Base-by-base conservation (phyloP, 1,284 basidiomycete genomes). In the Puccinia horiana region DNA sequence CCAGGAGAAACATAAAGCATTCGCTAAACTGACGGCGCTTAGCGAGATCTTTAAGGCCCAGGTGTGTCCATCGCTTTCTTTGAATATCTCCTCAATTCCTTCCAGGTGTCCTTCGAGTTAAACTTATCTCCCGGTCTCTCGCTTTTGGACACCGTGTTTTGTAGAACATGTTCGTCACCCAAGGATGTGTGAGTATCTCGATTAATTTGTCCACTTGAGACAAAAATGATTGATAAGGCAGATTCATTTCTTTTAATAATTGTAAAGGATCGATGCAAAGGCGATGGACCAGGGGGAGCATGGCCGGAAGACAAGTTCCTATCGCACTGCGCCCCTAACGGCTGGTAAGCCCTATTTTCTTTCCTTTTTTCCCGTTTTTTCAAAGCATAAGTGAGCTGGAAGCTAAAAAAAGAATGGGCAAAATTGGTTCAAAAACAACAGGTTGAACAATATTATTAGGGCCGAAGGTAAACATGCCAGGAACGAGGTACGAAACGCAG, bases 251-350 rank as follows among this genome's bases (percentile, higher is more conserved):
- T 14, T 44, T 20, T 16, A 1, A 18, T 44, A 4, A 44, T 76
- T 56, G 23, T 4, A n/a, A 18, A 78, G 76, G 63, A 78, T 65
- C 23, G 12, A 6, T 78, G 76, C 29, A 32, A 18, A 2, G 32
- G 40, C 32, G 32, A 14, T 26, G 76, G 76, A 26, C 76, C 76
- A 6, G 61, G 44, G 14, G 76, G 76, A 18, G 63, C 76, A 12
- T 78, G 76, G 76, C 76, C 76, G 47, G n/a, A 67, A 69, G 76
- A 78, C 47, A 65, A 69, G 32, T 52, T 42, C 26, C 37, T 78
- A 11, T 78, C 76, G 23, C 54, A 78, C 63, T 78, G 76, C 47
- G 47, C 58, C 20, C 76, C 63, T 14, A 8, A 78, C 4, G 61
- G 61, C 32, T 32, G 47, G 76, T 78, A 69, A 78, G 76, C 16